phyloP scores from a whole-genome alignment of 2,329 filamentous ascomycete species.

The Neoarthrinium moseri region DNA sequence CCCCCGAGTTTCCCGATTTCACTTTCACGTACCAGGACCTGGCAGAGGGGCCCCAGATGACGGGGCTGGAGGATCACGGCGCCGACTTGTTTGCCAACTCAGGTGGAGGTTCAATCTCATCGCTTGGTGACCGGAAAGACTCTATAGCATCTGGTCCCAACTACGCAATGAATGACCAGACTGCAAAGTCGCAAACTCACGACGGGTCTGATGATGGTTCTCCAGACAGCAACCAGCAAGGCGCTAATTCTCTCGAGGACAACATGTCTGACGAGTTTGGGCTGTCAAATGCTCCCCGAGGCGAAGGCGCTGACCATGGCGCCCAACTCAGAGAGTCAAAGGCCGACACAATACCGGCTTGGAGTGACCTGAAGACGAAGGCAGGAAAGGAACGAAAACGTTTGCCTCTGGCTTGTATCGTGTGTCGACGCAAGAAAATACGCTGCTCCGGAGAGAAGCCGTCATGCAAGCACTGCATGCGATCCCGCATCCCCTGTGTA shows the following conservation, averaged over 20 bases:
- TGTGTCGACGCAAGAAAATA: conserved; percentile 95
- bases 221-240: conserved; percentile 41
- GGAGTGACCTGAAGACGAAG: conserved; percentile 85
- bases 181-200: conserved; percentile 21
- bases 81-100: conserved; percentile 28
- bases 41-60: conserved; percentile 40
- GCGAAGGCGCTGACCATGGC: conserved; percentile 54
- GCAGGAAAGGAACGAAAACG: conserved; percentile 95
- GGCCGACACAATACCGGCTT: conserved; percentile 59
- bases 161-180: conserved; percentile 23
- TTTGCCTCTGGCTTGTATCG: conserved; percentile 89
- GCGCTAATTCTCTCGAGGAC: conserved; percentile 50
- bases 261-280: conserved; percentile 59
- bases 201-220: conserved; percentile 46
- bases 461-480: conserved; percentile 91
- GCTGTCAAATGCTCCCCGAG: conserved; percentile 41
- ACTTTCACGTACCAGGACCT: conserved; percentile 48
- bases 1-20: conserved; percentile 52
- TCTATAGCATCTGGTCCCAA: conserved; percentile 34
- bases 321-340: conserved; percentile 57
- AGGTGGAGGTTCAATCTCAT: conserved; percentile 29
- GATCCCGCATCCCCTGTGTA: conserved; percentile 90
- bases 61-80: conserved; percentile 35
- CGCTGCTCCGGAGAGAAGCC: conserved; percentile 97
- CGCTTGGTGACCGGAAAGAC: conserved; percentile 34